These are phyloP conservation scores for Termitomyces sp. DNA, from an alignment of 1,284 basidiomycete species.

Conservation along the genomic window DNA sequence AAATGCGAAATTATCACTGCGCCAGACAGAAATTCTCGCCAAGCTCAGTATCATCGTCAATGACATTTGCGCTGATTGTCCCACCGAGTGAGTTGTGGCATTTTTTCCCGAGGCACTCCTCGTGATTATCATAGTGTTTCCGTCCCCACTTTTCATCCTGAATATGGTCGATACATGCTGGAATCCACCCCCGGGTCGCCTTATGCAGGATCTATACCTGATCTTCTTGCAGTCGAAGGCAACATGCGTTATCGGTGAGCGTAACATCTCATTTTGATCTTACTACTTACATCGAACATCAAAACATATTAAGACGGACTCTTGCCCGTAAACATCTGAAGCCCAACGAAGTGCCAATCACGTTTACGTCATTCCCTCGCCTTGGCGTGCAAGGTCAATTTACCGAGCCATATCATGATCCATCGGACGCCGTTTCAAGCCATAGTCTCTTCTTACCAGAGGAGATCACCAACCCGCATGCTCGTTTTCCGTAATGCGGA, in stretches of 20 bases:
- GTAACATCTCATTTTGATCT: slow-evolving; percentile 3
- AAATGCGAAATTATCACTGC: slow-evolving; percentile 84
- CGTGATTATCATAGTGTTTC: slow-evolving; percentile 44
- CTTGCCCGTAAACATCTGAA: slow-evolving; percentile 84
- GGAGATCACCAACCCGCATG: slow-evolving; percentile 95
- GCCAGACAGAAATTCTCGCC: slow-evolving; percentile 90
- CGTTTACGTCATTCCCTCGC: slow-evolving; percentile 93
- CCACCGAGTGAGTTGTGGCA: slow-evolving; percentile 45
- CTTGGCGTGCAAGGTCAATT: slow-evolving; percentile 87
- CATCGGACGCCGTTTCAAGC: slow-evolving; percentile 72
- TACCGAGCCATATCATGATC: slow-evolving; percentile 84
- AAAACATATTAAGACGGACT: slow-evolving; percentile 54
- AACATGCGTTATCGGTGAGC: slow-evolving; percentile 89
- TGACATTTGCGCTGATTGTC: slow-evolving; percentile 59
- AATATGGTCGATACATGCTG: slow-evolving; percentile 98
- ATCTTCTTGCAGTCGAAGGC: slow-evolving; percentile 85
- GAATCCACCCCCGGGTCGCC: slow-evolving; percentile 96
- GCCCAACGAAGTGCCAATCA: slow-evolving; percentile 85
- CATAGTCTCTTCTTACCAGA: slow-evolving; percentile 94
- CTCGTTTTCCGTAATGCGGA: slow-evolving; percentile 78
- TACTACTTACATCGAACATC: slow-evolving; percentile 4
- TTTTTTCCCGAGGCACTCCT: slow-evolving; percentile 6
- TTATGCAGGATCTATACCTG: slow-evolving; percentile 82
- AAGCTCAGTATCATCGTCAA: slow-evolving; percentile 72
- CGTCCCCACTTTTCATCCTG: slow-evolving; percentile 95